Evolutionary conservation across 805 yeast species (phyloP).

Genomic region (Saturnispora sanitii): DNA sequence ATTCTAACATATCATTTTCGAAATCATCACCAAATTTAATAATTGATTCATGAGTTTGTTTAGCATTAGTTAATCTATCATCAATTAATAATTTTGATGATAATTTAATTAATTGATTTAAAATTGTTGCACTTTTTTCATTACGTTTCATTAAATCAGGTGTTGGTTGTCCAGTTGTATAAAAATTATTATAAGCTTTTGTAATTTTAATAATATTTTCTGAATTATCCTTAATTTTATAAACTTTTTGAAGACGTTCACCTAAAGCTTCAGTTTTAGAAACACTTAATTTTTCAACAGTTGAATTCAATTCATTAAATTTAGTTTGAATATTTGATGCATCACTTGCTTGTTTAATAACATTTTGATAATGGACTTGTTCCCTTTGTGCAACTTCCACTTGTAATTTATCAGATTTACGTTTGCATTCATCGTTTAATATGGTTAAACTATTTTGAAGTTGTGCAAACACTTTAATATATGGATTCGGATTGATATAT

Average conservation of each 20-base stretch:
- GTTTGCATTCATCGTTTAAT: conserved; percentile 46
- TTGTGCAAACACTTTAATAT: conserved; percentile 85
- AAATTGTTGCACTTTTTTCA: conserved; percentile 49
- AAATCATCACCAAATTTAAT: conserved; percentile 66
- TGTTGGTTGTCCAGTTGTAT: conserved; percentile 41
- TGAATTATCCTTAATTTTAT: conserved; percentile 66
- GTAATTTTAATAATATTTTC: conserved; percentile 62
- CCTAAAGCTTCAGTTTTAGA: conserved; percentile 60
- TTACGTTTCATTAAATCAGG: conserved; percentile 39
- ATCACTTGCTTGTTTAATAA: conserved; percentile 39
- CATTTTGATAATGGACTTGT: conserved; percentile 56
- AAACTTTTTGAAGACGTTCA: conserved; percentile 53
- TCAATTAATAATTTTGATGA: conserved; percentile 55
- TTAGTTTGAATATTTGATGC: conserved; percentile 34
- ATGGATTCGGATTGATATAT: conserved; percentile 83
- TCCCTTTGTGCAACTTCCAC: conserved; percentile 52
- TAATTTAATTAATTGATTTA: conserved; percentile 53
- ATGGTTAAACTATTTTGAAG: conserved; percentile 62
- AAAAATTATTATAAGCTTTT: conserved; percentile 68
- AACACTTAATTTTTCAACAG: conserved; percentile 44
- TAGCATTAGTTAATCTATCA: conserved; percentile 34
- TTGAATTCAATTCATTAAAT: conserved; percentile 41
- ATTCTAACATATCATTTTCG: conserved; percentile 60
- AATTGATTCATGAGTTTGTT: conserved; percentile 34
- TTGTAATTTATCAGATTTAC: conserved; percentile 42